These are phyloP conservation scores for Fusarium graminum DNA, from an alignment of 2,329 filamentous ascomycete genomes.

Conservation along the genomic window DNA sequence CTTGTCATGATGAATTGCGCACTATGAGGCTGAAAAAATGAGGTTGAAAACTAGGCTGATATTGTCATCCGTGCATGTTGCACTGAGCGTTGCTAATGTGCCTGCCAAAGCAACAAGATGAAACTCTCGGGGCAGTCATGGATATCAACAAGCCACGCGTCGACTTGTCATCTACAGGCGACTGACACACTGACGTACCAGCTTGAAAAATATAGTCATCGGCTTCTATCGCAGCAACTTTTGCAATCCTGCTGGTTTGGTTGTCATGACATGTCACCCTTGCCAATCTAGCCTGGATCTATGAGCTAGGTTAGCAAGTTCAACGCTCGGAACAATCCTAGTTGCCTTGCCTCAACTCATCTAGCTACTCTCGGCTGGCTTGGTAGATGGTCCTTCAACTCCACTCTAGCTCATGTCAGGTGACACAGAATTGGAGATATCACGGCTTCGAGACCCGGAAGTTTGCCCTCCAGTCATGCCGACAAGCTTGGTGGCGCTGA, in stretches of 20 bases:
- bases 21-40: slow-evolving; percentile 15
- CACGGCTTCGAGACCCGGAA: slow-evolving; percentile 7
- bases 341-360: slow-evolving; percentile 2
- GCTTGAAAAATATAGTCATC: background rate
- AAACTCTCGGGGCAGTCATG: background rate
- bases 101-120: background rate
- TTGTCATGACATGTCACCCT: background rate
- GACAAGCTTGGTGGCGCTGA: slow-evolving; percentile 42
- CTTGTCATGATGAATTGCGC: slow-evolving; percentile 3
- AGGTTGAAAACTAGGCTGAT: slow-evolving; percentile 23
- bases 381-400: slow-evolving; percentile 1
- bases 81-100: background rate
- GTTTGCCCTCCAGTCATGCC: slow-evolving; percentile 34
- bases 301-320: slow-evolving; percentile 2
- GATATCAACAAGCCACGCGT: background rate
- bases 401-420: slow-evolving; percentile 29
- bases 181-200: background rate
- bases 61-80: background rate
- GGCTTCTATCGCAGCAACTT: background rate
- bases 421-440: slow-evolving; percentile 26
- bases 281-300: slow-evolving; percentile 1
- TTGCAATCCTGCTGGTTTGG: background rate
- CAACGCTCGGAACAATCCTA: slow-evolving; percentile 5
- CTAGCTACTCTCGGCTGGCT: background rate
- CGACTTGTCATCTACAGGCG: too few species aligned